Percentiles rank a stretch among this genome's conserved stretches.
phyloP scores from a whole-genome alignment of 495 filamentous ascomycete species.

The Xylaria venustula region DNA sequence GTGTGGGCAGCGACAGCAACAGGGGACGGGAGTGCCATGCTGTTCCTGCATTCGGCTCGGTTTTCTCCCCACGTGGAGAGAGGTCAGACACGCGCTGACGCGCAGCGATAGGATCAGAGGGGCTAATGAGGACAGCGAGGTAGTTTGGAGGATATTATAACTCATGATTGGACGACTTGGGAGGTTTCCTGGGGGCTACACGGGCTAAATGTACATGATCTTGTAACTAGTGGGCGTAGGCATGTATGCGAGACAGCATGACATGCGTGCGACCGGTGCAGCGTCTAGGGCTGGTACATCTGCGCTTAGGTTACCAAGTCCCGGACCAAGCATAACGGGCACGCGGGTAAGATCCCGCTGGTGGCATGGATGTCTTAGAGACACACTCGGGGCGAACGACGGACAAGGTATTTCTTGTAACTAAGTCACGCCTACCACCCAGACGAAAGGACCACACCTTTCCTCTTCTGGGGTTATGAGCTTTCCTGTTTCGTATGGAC shows the following conservation, averaged over 20 bases:
- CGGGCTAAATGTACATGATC: constrained; percentile 35
- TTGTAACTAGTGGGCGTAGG: constrained; percentile 26
- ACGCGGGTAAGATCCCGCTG: constrained; percentile 1
- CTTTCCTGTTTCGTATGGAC: constrained; percentile 35
- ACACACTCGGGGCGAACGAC: constrained; percentile 27
- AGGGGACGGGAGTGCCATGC: constrained; percentile 18
- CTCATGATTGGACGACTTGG: constrained; percentile 44
- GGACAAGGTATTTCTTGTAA: constrained; percentile 22
- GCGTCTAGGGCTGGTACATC: constrained; percentile 18
- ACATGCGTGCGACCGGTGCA: constrained; percentile 28
- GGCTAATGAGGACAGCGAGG: constrained; percentile 21
- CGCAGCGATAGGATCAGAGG: constrained; percentile 22
- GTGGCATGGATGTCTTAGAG: constrained; percentile 20
- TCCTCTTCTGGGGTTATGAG: constrained; percentile 31
- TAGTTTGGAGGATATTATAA: constrained; percentile 43
- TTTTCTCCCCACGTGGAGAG: constrained; percentile 18
- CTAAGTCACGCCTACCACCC: constrained; percentile 21
- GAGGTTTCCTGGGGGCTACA: constrained; percentile 23
- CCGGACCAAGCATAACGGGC: constrained; percentile 11
- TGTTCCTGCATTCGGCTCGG: constrained; percentile 30
- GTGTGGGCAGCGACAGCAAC: constrained; percentile 20
- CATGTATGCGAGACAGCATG: constrained; percentile 22
- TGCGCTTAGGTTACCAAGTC: constrained; percentile 19
- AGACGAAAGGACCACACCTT: constrained; percentile 22
- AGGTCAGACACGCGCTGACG: constrained; percentile 25